Base-by-base conservation (phyloP, 83 land plant species). In the Picea mariana region DNA sequence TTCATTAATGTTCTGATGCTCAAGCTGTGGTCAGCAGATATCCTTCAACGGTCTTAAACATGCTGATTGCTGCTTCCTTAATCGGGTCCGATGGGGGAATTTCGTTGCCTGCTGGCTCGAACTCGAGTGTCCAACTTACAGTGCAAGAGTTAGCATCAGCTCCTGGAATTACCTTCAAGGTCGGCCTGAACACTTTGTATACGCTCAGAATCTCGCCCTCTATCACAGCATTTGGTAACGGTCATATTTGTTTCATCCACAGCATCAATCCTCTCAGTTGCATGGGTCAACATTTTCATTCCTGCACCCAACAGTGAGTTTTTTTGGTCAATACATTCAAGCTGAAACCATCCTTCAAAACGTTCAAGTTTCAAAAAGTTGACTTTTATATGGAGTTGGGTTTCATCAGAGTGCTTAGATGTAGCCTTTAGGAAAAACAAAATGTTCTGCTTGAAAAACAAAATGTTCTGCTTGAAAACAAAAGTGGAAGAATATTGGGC, bases 71-170 rank as follows among this genome's bases (percentile, higher is more conserved):
- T 75, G 78, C 84, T 6, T 93, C 91, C 81, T 86, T 82, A 44
- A 88, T n/a, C 12, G 76, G 40, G 20, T 82, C 42, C 0, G 93
- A 86, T 6, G 83, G 88, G 4, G 84, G 86, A 23, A 87, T 84
- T n/a, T 86, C 85, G 0, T 87, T 89, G 9, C 75, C 82, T n/a
- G 80, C 82, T 77, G 87, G 87, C 71, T 91, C 89, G 62, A 77
- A 93, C 47, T 91, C 91, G 15, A 87, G 55, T 16, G 13, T 26
- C 95, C 92, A 91, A 73, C 84, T 93, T 79, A 89, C 88, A 38
- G 63, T 26, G 79, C 85, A 65, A 16, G 88, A 87, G 0, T 87
- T 82, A 2, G 63, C 76, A 18, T 67, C 90, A 73, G 73, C 86
- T 26, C 63, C 66, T 3, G 91, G 88, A 4, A 9, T 26, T 52